Conservation (phyloP, 2,329 filamentous ascomycete species). For the Ilyonectria destructans region DNA sequence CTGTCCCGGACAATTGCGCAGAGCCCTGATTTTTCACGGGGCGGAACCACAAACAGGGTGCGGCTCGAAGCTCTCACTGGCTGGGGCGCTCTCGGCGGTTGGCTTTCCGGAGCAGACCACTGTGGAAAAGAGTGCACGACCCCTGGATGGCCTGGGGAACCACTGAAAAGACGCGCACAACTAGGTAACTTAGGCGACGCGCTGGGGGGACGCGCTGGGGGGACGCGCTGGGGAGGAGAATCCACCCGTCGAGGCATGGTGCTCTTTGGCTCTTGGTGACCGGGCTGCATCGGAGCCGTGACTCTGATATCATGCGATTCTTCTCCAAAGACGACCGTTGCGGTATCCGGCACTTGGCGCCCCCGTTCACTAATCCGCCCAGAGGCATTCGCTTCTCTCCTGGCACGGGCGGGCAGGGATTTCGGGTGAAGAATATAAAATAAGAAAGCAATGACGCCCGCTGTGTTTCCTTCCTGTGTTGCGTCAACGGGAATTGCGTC, state of each 20-base stretch:
- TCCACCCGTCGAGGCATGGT: conserved; percentile 1
- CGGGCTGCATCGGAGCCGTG: conserved; percentile 43
- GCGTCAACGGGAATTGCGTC: conserved; percentile 15
- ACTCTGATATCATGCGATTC: conserved; percentile 44
- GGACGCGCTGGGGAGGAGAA: conserved; percentile 16
- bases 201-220: background rate
- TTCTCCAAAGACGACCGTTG: conserved; percentile 43
- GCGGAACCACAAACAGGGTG: conserved; percentile 18
- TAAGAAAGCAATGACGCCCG: conserved; percentile 8
- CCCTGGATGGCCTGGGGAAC: background rate
- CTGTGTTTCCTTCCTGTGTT: background rate
- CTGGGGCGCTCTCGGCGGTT: conserved; percentile 15
- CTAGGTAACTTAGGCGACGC: background rate
- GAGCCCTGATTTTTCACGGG: conserved; percentile 7
- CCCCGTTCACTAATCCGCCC: conserved; percentile 23
- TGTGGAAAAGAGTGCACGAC: background rate
- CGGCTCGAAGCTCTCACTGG: conserved; percentile 9
- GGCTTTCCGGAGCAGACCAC: conserved; percentile 31
- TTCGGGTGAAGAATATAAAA: conserved; percentile 16
- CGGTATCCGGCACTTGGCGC: conserved; percentile 35
- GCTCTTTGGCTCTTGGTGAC: background rate
- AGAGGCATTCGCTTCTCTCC: background rate
- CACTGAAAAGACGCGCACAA: background rate
- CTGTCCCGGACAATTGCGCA: conserved; percentile 11
- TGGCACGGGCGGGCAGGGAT: background rate